Conservation (phyloP, 345 rosid genomes). For the Viola odorata region DNA sequence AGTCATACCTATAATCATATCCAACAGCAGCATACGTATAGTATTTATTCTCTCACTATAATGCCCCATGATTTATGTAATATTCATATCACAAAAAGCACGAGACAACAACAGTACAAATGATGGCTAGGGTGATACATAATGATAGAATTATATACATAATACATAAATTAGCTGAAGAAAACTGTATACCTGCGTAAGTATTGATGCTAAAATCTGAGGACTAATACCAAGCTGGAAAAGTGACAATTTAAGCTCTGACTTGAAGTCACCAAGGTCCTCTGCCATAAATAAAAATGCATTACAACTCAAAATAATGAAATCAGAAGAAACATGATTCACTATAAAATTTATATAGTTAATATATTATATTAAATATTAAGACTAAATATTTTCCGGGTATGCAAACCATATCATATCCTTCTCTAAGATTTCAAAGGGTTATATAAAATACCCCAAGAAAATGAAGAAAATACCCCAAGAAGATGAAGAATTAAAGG, state of each 20-base stretch:
- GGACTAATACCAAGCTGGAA: conserved; percentile 99
- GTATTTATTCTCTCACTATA: too few species aligned
- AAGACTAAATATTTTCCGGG: too few species aligned
- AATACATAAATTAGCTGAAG: background rate
- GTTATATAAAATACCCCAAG: too few species aligned
- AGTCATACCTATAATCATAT: too few species aligned
- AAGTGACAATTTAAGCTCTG: conserved; percentile 78
- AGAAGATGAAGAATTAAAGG: conserved; percentile 5
- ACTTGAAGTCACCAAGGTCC: conserved; percentile 72
- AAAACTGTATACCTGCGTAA: conserved; percentile 66
- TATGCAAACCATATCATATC: too few species aligned
- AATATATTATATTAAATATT: too few species aligned
- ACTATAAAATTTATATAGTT: too few species aligned
- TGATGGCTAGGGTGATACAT: conserved; percentile 43
- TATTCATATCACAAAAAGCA: conserved; percentile 40
- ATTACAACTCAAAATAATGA: background rate
- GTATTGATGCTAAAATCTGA: conserved; percentile 74
- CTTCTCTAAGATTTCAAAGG: too few species aligned
- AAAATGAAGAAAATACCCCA: too few species aligned
- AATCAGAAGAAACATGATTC: background rate
- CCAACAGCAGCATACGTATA: background rate
- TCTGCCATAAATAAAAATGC: conserved; percentile 39
- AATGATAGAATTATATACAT: background rate
- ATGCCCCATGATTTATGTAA: conserved; percentile 3
- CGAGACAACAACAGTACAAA: conserved; percentile 45